phyloP scores from a whole-genome alignment of 1,139 yeast genomes.

The Blastobotrys indianensis region DNA sequence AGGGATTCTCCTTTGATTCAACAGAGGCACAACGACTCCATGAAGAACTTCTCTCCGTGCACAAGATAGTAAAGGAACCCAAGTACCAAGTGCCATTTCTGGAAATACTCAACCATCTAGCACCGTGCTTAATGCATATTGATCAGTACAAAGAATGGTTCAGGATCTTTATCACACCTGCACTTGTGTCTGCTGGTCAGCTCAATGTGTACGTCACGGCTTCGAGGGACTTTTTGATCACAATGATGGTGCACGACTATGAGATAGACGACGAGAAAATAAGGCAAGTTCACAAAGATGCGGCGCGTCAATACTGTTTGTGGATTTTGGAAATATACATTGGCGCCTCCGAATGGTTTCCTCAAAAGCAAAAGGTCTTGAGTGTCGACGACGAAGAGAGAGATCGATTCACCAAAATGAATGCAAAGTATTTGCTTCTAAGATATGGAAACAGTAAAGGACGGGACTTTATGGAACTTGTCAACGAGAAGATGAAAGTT shows the following conservation, averaged over 20 bases:
- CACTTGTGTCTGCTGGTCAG: conserved; percentile 58
- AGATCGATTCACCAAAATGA: conserved; percentile 43
- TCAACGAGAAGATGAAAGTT: conserved; percentile 34
- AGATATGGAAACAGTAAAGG: conserved; percentile 40
- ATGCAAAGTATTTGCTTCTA: conserved; percentile 39
- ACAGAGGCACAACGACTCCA: conserved; percentile 38
- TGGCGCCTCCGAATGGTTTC: conserved; percentile 14
- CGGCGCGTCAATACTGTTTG: conserved; percentile 14
- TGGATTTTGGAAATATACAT: conserved; percentile 24
- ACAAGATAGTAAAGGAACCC: conserved; percentile 37
- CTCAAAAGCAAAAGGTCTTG: conserved; percentile 8
- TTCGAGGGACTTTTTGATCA: conserved; percentile 40
- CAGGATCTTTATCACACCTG: conserved; percentile 46
- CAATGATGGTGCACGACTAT: conserved; percentile 30
- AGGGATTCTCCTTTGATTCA: conserved; percentile 40
- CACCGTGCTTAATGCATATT: conserved; percentile 38
- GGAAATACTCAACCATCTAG: conserved; percentile 38
- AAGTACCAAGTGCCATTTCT: conserved; percentile 42
- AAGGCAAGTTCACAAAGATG: conserved; percentile 19
- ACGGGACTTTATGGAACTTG: conserved; percentile 32
- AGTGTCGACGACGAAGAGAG: conserved; percentile 39
- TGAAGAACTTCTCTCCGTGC: conserved; percentile 45
- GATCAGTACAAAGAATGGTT: conserved; percentile 49
- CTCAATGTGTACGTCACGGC: conserved; percentile 36
- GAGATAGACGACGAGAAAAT: conserved; percentile 22